A percentile compares a stretch with the other conserved stretches of the same genome.
Evolutionary conservation across 2,329 filamentous ascomycete genomes (phyloP).

Genomic region (Cladosporium velox): DNA sequence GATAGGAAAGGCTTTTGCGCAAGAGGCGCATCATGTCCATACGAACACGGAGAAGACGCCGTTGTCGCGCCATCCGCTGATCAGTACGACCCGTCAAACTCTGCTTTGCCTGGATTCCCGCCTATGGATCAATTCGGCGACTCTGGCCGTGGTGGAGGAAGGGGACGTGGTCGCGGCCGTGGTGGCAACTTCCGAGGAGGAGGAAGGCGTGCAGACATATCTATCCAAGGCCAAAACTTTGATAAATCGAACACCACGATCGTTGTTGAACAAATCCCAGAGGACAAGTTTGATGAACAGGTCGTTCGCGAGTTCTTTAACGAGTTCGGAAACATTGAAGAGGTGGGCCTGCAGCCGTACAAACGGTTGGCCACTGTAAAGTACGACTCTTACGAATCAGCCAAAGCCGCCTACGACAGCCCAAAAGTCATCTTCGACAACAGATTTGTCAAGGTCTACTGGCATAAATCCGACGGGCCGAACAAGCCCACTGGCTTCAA

Average conservation of each 20-base stretch:
- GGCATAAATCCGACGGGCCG: conserved; percentile 58
- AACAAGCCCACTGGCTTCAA: conserved; percentile 17
- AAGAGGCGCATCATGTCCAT: conserved; percentile 66
- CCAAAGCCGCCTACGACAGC: conserved; percentile 70
- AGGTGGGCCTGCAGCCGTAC: conserved; percentile 66
- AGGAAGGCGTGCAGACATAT: conserved; percentile 60
- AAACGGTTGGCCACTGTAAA: conserved; percentile 70
- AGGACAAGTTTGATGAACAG: conserved; percentile 67
- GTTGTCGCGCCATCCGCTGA: conserved; percentile 47
- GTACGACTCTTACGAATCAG: conserved; percentile 65
- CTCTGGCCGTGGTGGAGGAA: conserved; percentile 45
- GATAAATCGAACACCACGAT: conserved; percentile 68
- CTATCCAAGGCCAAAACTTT: conserved; percentile 62
- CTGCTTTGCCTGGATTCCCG: conserved; percentile 40
- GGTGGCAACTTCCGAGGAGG: conserved; percentile 34
- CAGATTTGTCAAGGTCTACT: conserved; percentile 81
- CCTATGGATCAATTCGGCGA: conserved; percentile 26
- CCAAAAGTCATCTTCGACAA: conserved; percentile 84
- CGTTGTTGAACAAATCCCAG: conserved; percentile 76
- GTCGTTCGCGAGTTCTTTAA: conserved; percentile 69
- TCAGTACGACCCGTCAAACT: conserved; percentile 63
- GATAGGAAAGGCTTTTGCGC: conserved; percentile 73
- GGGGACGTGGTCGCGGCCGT: conserved; percentile 38
- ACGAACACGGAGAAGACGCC: conserved; percentile 63
- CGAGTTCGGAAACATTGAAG: conserved; percentile 67